Conservation (phyloP, 75 land plant genomes). For the Larix kaempferi region DNA sequence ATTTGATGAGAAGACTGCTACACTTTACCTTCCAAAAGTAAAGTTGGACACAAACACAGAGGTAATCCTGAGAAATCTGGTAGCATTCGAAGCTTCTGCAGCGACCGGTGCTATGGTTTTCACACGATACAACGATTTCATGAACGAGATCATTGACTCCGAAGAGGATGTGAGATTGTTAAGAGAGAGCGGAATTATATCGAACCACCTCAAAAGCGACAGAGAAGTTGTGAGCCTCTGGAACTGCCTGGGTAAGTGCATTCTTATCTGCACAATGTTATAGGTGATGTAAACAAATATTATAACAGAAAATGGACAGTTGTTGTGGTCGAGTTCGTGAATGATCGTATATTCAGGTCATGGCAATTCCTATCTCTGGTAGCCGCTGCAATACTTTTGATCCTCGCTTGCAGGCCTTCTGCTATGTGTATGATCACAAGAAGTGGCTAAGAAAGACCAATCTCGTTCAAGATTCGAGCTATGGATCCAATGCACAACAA, state of each 20-base stretch:
- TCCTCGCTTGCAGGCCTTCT: too few relatives aligned
- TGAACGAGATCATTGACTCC: constrained; percentile 64
- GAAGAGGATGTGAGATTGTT: neutral
- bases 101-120: constrained; percentile 32
- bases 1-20: constrained; percentile 30
- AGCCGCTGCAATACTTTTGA: neutral
- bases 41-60: constrained; percentile 40
- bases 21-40: constrained; percentile 30
- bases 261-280: neutral
- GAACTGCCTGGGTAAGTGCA: neutral
- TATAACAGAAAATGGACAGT: neutral
- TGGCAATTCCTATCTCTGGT: neutral
- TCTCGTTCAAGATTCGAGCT: too few relatives aligned
- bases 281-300: neutral
- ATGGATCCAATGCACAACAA: too few relatives aligned
- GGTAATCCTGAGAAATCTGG: constrained; percentile 14
- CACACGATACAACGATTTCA: constrained; percentile 56
- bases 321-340: neutral
- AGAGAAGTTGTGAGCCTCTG: neutral
- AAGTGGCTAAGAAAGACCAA: too few relatives aligned
- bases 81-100: constrained; percentile 47
- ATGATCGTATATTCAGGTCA: neutral
- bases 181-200: neutral
- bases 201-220: neutral
- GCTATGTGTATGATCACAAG: too few relatives aligned